These are phyloP conservation scores for Clarireedia monteithiana DNA, from an alignment of 2,329 filamentous ascomycete species.

Conservation along the genomic window DNA sequence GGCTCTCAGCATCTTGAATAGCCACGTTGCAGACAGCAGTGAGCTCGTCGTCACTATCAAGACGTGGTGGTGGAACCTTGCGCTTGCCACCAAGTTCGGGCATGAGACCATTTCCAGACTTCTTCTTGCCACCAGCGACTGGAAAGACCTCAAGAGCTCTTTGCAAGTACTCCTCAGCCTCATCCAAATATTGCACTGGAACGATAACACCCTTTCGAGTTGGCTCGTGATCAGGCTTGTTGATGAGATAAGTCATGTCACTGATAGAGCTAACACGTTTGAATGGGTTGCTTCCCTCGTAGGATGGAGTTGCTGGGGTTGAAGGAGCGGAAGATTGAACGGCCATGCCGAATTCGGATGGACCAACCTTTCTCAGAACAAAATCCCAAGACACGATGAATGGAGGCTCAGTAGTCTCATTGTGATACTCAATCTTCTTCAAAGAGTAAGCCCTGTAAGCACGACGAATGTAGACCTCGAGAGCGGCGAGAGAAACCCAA, in stretches of 20 bases:
- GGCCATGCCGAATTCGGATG: slow-evolving; percentile 81
- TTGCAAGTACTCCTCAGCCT: slow-evolving; percentile 78
- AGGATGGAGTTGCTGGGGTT: slow-evolving; percentile 66
- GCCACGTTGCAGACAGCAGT: slow-evolving; percentile 90
- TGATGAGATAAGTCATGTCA: slow-evolving; percentile 84
- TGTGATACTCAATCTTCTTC: slow-evolving; percentile 81
- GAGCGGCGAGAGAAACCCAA: slow-evolving; percentile 86
- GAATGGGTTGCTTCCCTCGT: slow-evolving; percentile 53
- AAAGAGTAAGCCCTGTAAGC: slow-evolving; percentile 94
- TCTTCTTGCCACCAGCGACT: slow-evolving; percentile 46
- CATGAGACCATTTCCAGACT: slow-evolving; percentile 51
- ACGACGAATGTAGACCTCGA: slow-evolving; percentile 93
- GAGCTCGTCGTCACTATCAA: slow-evolving; percentile 65
- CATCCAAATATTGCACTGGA: slow-evolving; percentile 87
- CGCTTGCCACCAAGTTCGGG: slow-evolving; percentile 70
- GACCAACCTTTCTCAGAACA: slow-evolving; percentile 83
- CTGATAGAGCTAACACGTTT: slow-evolving; percentile 91
- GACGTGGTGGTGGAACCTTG: slow-evolving; percentile 44
- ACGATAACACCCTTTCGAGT: slow-evolving; percentile 89
- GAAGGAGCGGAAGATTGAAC: slow-evolving; percentile 74
- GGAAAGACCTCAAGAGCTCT: slow-evolving; percentile 83
- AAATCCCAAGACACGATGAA: slow-evolving; percentile 94
- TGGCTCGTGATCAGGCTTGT: slow-evolving; percentile 67
- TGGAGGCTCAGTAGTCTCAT: slow-evolving; percentile 59
- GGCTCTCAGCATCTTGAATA: slow-evolving; percentile 77